Evolutionary conservation across 352 stramenopile species (phyloP), one percentile per base, ranked within the genome.

Genomic region (Globisporangium uncinulatum): DNA sequence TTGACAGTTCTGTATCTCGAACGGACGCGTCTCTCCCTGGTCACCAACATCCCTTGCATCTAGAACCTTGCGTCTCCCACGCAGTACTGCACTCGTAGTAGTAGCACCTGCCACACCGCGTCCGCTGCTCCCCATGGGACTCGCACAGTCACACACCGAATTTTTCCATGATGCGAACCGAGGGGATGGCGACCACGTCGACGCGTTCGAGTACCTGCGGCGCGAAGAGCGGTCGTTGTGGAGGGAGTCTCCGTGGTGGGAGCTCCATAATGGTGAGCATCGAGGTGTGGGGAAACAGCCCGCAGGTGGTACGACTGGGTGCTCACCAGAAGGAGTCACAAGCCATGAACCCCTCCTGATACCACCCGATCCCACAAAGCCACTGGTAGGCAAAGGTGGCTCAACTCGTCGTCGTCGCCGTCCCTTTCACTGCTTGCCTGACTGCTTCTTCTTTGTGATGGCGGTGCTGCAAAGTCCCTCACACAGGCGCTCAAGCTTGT

Each of bases 401-500:
- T 39, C 34, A 39, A 13, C 34, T 39, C 34, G 34, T 13, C 34
- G 34, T 39, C 34, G 34, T 39, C 34, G 34, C 8, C 34, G 10
- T 1, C 10, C 34, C 34, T 32, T 15, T 13, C 66, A 42, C 60
- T 57, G 2, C 8, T 51, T 50, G 46, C 14, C 45, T 29, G 14
- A 45, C 34, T 39, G 34, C 5, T 39, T 2, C 34, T 8, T 13
- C 7, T 13, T 39, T 13, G 6, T 7, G 34, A 9, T 55, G n/a
- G 51, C 51, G 21, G 45, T 48, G 15, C 13, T 54, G 21, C 29
- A n/a, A 42, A 89, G 79, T 72, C 66, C 0, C 39, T 69, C 8
- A 59, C 65, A 21, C 70, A 88, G 57, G 82, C 82, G 39, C 57
- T 87, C 13, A n/a, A 53, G 11, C 51, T 71, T 6, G 55, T 92